Evolutionary conservation across 192 early-diverging fungal genomes (phyloP).

Genomic region (Coemansia sp.): DNA sequence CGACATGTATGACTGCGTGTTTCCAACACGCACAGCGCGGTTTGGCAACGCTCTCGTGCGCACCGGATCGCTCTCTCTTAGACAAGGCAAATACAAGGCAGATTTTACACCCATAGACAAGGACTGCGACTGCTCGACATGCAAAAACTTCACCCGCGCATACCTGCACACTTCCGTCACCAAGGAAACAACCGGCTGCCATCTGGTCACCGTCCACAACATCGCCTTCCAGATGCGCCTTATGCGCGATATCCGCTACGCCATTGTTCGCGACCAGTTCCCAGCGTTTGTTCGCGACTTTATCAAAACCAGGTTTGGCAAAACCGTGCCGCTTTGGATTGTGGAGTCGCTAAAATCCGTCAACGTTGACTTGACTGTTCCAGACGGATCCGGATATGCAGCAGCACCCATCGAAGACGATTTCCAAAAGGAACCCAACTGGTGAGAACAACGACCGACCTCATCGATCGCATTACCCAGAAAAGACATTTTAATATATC

Average conservation of each 20-base stretch:
- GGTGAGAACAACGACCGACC: background rate
- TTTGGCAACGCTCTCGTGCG: conserved; percentile 85
- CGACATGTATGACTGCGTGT: conserved; percentile 92
- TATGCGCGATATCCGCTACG: conserved; percentile 75
- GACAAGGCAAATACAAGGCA: conserved; percentile 61
- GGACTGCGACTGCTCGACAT: conserved; percentile 77
- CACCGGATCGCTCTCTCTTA: conserved; percentile 68
- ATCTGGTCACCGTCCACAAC: conserved; percentile 82
- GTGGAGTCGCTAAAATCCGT: conserved; percentile 74
- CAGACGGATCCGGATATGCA: conserved; percentile 34
- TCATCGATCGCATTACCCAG: no score
- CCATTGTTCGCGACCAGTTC: conserved; percentile 70
- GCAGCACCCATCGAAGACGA: conserved; percentile 36
- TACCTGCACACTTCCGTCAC: conserved; percentile 71
- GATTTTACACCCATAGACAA: conserved; percentile 76
- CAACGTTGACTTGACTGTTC: conserved; percentile 60
- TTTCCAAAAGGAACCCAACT: conserved; percentile 45
- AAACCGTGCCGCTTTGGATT: conserved; percentile 70
- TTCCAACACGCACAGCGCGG: conserved; percentile 85
- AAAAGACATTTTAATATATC: no score
- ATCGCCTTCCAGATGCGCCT: conserved; percentile 82
- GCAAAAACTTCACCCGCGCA: conserved; percentile 72
- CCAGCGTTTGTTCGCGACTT: conserved; percentile 72
- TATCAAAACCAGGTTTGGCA: conserved; percentile 67
- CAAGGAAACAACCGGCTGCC: conserved; percentile 79